Evolutionary conservation across 148 eudicot genomes (phyloP).

Genomic region (Nepenthes gracilis): DNA sequence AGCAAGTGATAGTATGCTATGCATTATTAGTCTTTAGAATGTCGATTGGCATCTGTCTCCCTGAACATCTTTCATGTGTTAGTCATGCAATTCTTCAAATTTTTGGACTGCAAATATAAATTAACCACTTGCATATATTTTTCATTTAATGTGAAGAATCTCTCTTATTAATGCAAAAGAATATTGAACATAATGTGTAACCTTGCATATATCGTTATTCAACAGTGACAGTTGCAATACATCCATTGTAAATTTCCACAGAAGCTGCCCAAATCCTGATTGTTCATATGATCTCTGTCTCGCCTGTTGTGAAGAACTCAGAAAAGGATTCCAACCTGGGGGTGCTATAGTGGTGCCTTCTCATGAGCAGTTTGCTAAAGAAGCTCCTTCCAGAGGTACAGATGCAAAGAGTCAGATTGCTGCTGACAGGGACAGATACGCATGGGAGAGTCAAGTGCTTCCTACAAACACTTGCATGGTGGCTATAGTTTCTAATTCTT

Average conservation of each 20-base stretch:
- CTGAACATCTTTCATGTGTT: not conserved
- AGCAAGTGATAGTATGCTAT: too few species aligned
- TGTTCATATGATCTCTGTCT: constrained; percentile 85
- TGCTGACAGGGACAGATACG: not conserved
- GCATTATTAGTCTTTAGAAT: too few species aligned
- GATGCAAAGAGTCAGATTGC: constrained; percentile 1
- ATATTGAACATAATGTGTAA: not conserved
- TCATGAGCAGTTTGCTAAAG: constrained; percentile 9
- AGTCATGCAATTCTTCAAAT: not conserved
- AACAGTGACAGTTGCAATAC: constrained; percentile 83
- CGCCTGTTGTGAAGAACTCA: constrained; percentile 63
- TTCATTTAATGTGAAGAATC: not conserved
- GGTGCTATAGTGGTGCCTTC: constrained; percentile 20
- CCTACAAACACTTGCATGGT: constrained; percentile 9
- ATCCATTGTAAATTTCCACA: constrained; percentile 71
- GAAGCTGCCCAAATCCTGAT: constrained; percentile 69
- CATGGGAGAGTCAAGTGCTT: constrained; percentile 9
- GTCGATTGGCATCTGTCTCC: not conserved
- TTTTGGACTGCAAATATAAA: not conserved
- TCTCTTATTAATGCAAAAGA: not conserved
- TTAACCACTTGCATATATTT: not conserved
- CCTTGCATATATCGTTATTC: not conserved
- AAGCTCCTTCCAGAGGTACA: constrained; percentile 15
- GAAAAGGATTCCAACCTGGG: constrained; percentile 45
- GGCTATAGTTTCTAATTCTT: constrained; percentile 5